Evolutionary conservation across 768 basidiomycete genomes (phyloP).

Genomic region (Cantharellus anzutake): DNA sequence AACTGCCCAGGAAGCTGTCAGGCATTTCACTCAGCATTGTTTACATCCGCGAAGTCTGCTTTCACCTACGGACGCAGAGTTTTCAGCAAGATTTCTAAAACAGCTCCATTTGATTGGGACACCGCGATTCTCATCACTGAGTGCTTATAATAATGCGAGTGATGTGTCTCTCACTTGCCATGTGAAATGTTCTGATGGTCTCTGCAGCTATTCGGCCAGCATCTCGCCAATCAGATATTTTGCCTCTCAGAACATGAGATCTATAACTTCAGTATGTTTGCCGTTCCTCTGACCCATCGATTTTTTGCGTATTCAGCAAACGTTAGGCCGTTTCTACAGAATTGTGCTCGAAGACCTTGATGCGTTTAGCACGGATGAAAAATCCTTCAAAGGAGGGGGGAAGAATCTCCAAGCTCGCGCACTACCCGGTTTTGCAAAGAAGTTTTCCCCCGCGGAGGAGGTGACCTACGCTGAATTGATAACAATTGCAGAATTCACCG

Average conservation of each 20-base stretch:
- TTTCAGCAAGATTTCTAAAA: constrained; percentile 79
- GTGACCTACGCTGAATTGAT: constrained; percentile 30
- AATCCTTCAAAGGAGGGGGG: constrained; percentile 34
- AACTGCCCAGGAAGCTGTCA: constrained; percentile 15
- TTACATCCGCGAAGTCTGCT: constrained; percentile 79
- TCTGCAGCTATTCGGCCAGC: constrained; percentile 59
- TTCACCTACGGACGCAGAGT: constrained; percentile 96
- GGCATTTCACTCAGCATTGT: constrained; percentile 61
- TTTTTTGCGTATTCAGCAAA: neutral
- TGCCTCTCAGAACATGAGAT: constrained; percentile 94
- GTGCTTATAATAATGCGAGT: constrained; percentile 64
- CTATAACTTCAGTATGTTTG: constrained; percentile 62
- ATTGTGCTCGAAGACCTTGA: constrained; percentile 60
- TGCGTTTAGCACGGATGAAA: constrained; percentile 65
- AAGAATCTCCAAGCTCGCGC: constrained; percentile 32
- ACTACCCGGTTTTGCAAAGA: constrained; percentile 52
- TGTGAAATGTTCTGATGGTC: neutral
- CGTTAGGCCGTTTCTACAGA: constrained; percentile 68
- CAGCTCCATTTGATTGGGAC: constrained; percentile 79
- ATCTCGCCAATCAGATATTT: constrained; percentile 69
- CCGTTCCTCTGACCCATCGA: neutral
- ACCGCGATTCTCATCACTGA: constrained; percentile 67
- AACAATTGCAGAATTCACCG: constrained; percentile 50
- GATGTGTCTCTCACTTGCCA: neutral
- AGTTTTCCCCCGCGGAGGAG: constrained; percentile 17